These are phyloP conservation scores for Falciphora oryzae DNA, from an alignment of 2,329 filamentous ascomycete species.

Conservation along the genomic window DNA sequence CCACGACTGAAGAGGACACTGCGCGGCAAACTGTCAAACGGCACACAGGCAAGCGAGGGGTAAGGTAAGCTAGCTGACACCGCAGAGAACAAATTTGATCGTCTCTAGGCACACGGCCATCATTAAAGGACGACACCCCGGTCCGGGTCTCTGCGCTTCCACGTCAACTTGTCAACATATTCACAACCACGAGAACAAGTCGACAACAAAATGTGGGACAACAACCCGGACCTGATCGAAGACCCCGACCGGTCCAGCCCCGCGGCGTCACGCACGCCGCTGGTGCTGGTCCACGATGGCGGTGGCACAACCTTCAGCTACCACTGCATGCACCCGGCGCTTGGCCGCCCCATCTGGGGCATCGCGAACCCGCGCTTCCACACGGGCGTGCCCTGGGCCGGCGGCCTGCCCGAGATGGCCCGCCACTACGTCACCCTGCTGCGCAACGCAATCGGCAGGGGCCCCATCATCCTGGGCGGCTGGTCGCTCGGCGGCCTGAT, in stretches of 20 bases:
- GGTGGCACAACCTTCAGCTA: slow-evolving; percentile 56
- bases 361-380: slow-evolving; percentile 50
- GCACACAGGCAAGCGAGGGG: too few relatives aligned
- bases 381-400: slow-evolving; percentile 40
- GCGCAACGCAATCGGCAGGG: slow-evolving; percentile 28
- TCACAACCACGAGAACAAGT: too few relatives aligned
- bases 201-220: slow-evolving; percentile 16
- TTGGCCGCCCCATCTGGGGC: slow-evolving; percentile 45
- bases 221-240: slow-evolving; percentile 19
- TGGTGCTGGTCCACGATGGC: slow-evolving; percentile 55
- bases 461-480: slow-evolving; percentile 45
- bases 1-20: too few relatives aligned
- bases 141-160: too few relatives aligned
- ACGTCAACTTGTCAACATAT: too few relatives aligned
- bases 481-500: slow-evolving; percentile 51
- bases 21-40: too few relatives aligned
- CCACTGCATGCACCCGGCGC: slow-evolving; percentile 40
- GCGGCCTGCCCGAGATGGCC: slow-evolving; percentile 51
- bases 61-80: too few relatives aligned
- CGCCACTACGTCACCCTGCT: slow-evolving; percentile 42
- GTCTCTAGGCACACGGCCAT: too few relatives aligned
- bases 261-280: slow-evolving; percentile 30
- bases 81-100: too few relatives aligned
- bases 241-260: slow-evolving; percentile 12
- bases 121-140: too few relatives aligned